Percentiles rank a stretch among this genome's conserved stretches.
phyloP scores from a whole-genome alignment of 2,329 filamentous ascomycete genomes.

The Pestalotiopsis sp. region DNA sequence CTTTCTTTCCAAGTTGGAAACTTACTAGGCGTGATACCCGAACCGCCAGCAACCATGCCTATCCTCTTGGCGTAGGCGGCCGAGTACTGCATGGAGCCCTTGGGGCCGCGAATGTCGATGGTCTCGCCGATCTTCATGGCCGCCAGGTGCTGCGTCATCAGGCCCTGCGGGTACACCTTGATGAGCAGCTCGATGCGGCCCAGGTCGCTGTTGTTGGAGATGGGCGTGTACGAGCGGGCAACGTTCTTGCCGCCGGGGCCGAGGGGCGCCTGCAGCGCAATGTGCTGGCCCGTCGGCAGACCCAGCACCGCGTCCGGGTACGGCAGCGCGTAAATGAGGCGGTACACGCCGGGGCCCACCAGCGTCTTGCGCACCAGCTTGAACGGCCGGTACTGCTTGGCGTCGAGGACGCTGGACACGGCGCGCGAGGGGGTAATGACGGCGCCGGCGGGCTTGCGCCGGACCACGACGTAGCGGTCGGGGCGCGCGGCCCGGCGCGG shows the following conservation, averaged over 20 bases:
- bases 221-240: slow-evolving; percentile 54
- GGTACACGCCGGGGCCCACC: slow-evolving; percentile 44
- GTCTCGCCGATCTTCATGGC: slow-evolving; percentile 47
- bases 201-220: slow-evolving; percentile 49
- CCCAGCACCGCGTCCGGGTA: slow-evolving; percentile 44
- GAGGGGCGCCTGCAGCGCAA: slow-evolving; percentile 49
- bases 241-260: slow-evolving; percentile 40
- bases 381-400: slow-evolving; percentile 2
- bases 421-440: not conserved
- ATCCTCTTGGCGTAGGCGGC: slow-evolving; percentile 43
- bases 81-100: slow-evolving; percentile 55
- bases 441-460: not conserved
- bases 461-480: not conserved
- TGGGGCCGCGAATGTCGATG: slow-evolving; percentile 54
- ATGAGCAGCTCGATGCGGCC: slow-evolving; percentile 52
- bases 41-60: slow-evolving; percentile 56
- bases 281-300: slow-evolving; percentile 57
- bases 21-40: slow-evolving; percentile 49
- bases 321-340: slow-evolving; percentile 49
- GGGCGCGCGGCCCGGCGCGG: slow-evolving; percentile 1
- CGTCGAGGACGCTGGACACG: not conserved
- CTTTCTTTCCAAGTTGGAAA: not conserved
- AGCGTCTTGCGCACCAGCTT: slow-evolving; percentile 28
- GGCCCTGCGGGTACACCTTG: slow-evolving; percentile 50
- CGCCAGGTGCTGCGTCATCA: slow-evolving; percentile 49